Conservation (phyloP, 1,284 basidiomycete species). For the Ceratobasidium theobromae region DNA sequence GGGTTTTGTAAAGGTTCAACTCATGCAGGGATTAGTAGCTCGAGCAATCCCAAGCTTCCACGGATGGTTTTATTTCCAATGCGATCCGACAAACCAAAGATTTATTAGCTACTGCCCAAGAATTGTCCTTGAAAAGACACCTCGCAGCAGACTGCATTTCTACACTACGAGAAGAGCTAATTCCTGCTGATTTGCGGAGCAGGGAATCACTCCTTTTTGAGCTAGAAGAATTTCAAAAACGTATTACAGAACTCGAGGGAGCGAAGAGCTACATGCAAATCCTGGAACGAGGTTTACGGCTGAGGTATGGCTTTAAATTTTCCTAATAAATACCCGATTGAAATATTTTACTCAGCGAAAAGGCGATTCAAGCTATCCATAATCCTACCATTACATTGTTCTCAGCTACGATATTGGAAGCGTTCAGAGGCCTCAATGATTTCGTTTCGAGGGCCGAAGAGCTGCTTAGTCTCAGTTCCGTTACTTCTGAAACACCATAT, state of each 20-base stretch:
- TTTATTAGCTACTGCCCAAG: constrained; percentile 53
- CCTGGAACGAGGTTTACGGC: constrained; percentile 65
- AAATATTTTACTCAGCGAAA: constrained; percentile 35
- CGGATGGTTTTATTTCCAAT: constrained; percentile 18
- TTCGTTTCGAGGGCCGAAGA: constrained; percentile 55
- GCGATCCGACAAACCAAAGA: constrained; percentile 10
- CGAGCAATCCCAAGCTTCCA: constrained; percentile 4
- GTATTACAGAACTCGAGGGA: constrained; percentile 70
- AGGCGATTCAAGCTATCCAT: constrained; percentile 40
- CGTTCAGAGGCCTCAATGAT: constrained; percentile 61
- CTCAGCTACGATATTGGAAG: constrained; percentile 51
- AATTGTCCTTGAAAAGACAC: constrained; percentile 73
- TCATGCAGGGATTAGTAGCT: constrained; percentile 23
- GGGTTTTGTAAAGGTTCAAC: background rate
- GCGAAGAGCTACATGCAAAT: constrained; percentile 76
- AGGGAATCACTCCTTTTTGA: constrained; percentile 71
- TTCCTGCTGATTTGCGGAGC: constrained; percentile 53
- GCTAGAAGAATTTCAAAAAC: constrained; percentile 70
- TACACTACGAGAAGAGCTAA: constrained; percentile 64
- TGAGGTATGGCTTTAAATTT: constrained; percentile 65
- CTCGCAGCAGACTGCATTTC: constrained; percentile 73
- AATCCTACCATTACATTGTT: constrained; percentile 46
- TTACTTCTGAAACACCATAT: constrained; percentile 45
- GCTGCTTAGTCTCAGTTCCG: constrained; percentile 51
- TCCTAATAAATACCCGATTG: background rate